Conservation (phyloP, 352 stramenopile species). For the Globisporangium nagaii region DNA sequence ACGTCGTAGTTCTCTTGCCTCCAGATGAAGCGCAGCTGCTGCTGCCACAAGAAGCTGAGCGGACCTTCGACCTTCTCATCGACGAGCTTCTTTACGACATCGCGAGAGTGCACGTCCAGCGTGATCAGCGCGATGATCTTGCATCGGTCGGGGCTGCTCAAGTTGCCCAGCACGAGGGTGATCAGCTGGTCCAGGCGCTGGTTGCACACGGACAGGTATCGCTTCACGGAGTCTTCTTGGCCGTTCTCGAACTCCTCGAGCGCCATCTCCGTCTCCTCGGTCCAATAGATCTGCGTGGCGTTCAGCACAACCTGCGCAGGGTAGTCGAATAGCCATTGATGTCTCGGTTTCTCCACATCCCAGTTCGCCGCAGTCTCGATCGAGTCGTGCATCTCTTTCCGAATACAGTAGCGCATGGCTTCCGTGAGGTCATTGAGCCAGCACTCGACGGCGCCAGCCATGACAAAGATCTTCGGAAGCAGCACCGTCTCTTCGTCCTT, state of each 20-base stretch:
- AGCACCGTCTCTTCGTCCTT: conserved; percentile 70
- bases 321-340: conserved; percentile 98
- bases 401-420: conserved; percentile 77
- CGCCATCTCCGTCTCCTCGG: conserved; percentile 93
- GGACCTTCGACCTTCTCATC: conserved; percentile 87
- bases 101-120: conserved; percentile 93
- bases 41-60: conserved; percentile 85
- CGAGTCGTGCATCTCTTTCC: conserved; percentile 85
- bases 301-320: conserved; percentile 88
- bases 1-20: conserved; percentile 93
- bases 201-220: conserved; percentile 77
- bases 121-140: conserved; percentile 97
- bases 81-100: conserved; percentile 89
- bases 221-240: conserved; percentile 83
- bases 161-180: conserved; percentile 86
- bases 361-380: conserved; percentile 85
- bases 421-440: conserved; percentile 87
- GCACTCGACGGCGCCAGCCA: conserved; percentile 78
- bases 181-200: conserved; percentile 88
- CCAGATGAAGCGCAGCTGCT: conserved; percentile 87
- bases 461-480: conserved; percentile 73
- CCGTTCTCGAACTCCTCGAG: conserved; percentile 87
- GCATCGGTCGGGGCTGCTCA: conserved; percentile 86
- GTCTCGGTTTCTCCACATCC: conserved; percentile 95
- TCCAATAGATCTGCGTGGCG: conserved; percentile 93